phyloP scores from a whole-genome alignment of 768 basidiomycete genomes.

The Leccinum variicolor region DNA sequence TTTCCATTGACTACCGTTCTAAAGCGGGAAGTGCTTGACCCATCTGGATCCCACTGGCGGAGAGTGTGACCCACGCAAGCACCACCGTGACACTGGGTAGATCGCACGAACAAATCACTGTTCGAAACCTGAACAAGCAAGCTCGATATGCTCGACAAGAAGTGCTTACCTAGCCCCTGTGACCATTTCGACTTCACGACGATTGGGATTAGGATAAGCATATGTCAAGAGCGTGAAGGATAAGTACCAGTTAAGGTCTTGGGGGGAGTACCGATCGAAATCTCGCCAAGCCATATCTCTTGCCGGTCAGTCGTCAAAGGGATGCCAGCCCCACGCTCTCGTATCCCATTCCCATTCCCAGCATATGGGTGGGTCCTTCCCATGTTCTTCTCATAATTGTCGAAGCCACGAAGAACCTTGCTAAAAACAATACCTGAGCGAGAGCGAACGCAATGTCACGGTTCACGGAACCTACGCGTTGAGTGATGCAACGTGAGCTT shows the following conservation, averaged over 20 bases:
- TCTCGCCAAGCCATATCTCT: not conserved
- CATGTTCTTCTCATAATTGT: not conserved
- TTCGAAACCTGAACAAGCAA: too few species aligned
- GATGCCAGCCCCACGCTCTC: not conserved
- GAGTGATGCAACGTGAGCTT: not conserved
- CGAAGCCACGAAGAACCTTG: not conserved
- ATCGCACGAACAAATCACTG: too few species aligned
- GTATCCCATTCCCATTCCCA: not conserved
- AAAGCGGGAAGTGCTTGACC: too few species aligned
- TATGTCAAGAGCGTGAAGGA: not conserved
- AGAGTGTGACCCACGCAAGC: too few species aligned
- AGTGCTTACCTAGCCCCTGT: too few species aligned
- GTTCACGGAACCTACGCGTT: not conserved
- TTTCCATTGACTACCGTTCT: too few species aligned
- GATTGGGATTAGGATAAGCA: not conserved
- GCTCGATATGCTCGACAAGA: too few species aligned
- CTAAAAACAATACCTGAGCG: not conserved
- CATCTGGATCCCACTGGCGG: too few species aligned
- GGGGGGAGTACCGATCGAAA: not conserved
- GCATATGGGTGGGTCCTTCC: not conserved
- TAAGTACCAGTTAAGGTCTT: not conserved
- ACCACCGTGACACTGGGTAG: too few species aligned
- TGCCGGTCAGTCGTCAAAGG: not conserved
- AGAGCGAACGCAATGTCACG: not conserved
- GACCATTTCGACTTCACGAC: not conserved